Percentiles rank a stretch among this genome's conserved stretches.
Evolutionary conservation across 768 basidiomycete species (phyloP).

Genomic region (Lenzites betulinus): DNA sequence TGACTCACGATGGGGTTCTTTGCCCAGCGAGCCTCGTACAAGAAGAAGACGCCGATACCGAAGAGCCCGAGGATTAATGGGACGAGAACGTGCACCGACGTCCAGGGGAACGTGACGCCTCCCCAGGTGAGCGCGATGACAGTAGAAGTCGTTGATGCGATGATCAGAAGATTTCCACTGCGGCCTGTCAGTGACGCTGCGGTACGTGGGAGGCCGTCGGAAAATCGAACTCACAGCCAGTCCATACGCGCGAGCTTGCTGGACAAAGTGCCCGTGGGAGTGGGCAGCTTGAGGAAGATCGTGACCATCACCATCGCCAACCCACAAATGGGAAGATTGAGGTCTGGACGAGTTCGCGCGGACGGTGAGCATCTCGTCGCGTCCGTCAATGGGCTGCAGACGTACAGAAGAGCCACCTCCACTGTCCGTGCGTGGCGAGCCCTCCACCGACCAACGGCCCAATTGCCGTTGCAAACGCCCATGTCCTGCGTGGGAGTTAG

Average conservation of each 20-base stretch:
- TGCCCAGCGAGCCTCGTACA: constrained; percentile 32
- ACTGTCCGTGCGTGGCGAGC: not conserved
- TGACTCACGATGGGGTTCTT: constrained; percentile 24
- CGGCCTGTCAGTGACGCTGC: not conserved
- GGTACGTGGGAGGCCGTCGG: not conserved
- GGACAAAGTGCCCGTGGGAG: constrained; percentile 23
- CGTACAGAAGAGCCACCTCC: constrained; percentile 26
- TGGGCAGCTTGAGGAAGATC: constrained; percentile 16
- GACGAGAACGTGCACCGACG: constrained; percentile 32
- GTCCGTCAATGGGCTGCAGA: not conserved
- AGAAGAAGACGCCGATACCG: constrained; percentile 34
- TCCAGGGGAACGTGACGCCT: constrained; percentile 39
- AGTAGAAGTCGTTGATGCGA: constrained; percentile 11
- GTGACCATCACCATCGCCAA: constrained; percentile 7
- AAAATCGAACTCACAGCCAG: constrained; percentile 15
- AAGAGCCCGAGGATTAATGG: constrained; percentile 37
- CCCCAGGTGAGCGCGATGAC: constrained; percentile 32
- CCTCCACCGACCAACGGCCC: constrained; percentile 30
- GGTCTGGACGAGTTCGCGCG: not conserved
- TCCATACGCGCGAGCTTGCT: constrained; percentile 32
- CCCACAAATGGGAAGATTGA: constrained; percentile 10
- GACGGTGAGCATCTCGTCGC: not conserved
- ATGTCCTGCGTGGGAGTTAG: constrained; percentile 23
- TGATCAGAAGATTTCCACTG: constrained; percentile 27
- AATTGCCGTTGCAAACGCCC: constrained; percentile 30